Conservation (phyloP, 768 basidiomycete genomes). For the Pleurotus eryngii region DNA sequence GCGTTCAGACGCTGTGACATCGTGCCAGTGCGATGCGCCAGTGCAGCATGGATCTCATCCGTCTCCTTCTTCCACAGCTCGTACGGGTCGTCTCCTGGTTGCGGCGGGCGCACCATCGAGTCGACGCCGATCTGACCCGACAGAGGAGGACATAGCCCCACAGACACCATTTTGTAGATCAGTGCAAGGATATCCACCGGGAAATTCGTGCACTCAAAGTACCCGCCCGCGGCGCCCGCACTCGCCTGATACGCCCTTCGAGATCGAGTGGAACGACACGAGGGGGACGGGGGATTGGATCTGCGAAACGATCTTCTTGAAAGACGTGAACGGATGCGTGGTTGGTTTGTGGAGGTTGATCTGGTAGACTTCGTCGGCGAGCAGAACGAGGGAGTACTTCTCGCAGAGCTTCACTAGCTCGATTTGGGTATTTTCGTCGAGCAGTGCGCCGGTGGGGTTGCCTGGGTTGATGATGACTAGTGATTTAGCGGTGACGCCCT, state of each 20-base stretch:
- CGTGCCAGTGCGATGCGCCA: constrained; percentile 61
- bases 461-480: constrained; percentile 98
- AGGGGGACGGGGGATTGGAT: constrained; percentile 74
- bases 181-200: constrained; percentile 72
- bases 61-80: constrained; percentile 82
- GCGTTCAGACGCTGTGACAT: constrained; percentile 82
- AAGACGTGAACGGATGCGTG: constrained; percentile 81
- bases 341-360: constrained; percentile 74
- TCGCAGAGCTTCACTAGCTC: constrained; percentile 81
- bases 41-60: constrained; percentile 68
- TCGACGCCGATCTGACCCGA: constrained; percentile 94
- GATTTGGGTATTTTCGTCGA: constrained; percentile 68
- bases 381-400: constrained; percentile 77
- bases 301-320: constrained; percentile 81
- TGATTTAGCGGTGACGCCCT: constrained; percentile 68
- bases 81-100: constrained; percentile 74
- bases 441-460: constrained; percentile 90
- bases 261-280: constrained; percentile 96
- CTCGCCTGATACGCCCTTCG: constrained; percentile 94
- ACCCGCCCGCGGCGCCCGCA: constrained; percentile 97
- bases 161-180: constrained; percentile 95
- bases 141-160: constrained; percentile 86
- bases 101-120: constrained; percentile 88
- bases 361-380: constrained; percentile 99
- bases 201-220: constrained; percentile 91